Percentiles rank a stretch among this genome's conserved stretches.
Conservation (phyloP, 345 rosid species). For the Lumnitzera racemosa region DNA sequence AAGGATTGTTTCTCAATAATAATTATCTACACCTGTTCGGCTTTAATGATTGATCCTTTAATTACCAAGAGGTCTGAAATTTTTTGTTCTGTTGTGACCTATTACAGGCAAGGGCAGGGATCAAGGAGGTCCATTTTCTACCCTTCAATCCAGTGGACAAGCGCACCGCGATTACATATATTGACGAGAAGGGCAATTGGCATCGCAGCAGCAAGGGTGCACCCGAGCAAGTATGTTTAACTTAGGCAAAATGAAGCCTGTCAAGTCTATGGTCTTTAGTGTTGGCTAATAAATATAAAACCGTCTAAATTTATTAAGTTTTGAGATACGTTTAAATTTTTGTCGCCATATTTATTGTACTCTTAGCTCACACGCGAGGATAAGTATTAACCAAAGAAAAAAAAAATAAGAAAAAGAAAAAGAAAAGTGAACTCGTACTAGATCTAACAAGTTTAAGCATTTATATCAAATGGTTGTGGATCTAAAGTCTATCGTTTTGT, state of each 20-base stretch:
- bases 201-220: conserved; percentile 87
- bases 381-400: no score
- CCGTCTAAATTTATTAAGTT: no score
- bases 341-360: no score
- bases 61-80: neutral
- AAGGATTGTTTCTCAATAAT: neutral
- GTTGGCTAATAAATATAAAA: neutral
- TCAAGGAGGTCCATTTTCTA: conserved; percentile 81
- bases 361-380: no score
- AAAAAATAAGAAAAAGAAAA: no score
- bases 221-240: conserved; percentile 65
- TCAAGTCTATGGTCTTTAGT: neutral
- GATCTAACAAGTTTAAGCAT: no score
- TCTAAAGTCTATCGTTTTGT: no score
- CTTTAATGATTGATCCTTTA: neutral
- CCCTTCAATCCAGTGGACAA: conserved; percentile 94
- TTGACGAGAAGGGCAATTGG: conserved; percentile 65
- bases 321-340: no score
- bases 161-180: conserved; percentile 89
- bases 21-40: neutral
- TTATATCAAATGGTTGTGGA: no score
- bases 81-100: neutral
- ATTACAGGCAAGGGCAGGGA: conserved; percentile 73
- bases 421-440: no score
- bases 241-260: neutral